These are phyloP conservation scores for Mycena vitilis DNA, from an alignment of 768 basidiomycete species.

Conservation along the genomic window DNA sequence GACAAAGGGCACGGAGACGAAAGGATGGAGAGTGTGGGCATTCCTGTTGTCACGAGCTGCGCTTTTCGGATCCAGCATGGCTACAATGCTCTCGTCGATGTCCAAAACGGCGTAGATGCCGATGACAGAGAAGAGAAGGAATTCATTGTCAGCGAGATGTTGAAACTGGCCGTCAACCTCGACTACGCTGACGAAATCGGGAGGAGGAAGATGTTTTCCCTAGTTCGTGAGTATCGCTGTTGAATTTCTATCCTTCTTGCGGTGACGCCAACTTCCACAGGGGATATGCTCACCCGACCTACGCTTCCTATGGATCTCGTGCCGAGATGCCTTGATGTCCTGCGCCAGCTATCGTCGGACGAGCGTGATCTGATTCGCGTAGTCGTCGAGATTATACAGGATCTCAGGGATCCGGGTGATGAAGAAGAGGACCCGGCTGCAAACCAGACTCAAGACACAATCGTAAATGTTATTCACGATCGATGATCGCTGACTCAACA, in stretches of 20 bases:
- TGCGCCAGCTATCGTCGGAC: slow-evolving; percentile 74
- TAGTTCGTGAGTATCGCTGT: slow-evolving; percentile 72
- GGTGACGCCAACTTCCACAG: slow-evolving; percentile 48
- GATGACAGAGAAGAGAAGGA: slow-evolving; percentile 63
- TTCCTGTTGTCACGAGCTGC: slow-evolving; percentile 88
- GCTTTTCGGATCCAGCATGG: slow-evolving; percentile 79
- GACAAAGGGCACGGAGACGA: slow-evolving; percentile 60
- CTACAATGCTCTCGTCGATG: slow-evolving; percentile 65
- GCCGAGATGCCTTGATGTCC: slow-evolving; percentile 83
- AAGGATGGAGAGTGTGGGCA: slow-evolving; percentile 68
- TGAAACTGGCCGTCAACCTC: slow-evolving; percentile 79
- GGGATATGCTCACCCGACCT: slow-evolving; percentile 84
- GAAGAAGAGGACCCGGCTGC: slow-evolving; percentile 54
- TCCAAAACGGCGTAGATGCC: slow-evolving; percentile 49
- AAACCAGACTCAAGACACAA: slow-evolving; percentile 30
- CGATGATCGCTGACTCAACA: background rate
- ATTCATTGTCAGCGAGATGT: slow-evolving; percentile 83
- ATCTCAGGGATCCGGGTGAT: slow-evolving; percentile 70
- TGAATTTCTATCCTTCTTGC: slow-evolving; percentile 8
- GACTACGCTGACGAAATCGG: slow-evolving; percentile 96
- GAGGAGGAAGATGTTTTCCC: slow-evolving; percentile 85
- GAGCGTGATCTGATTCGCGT: slow-evolving; percentile 90
- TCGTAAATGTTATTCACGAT: slow-evolving; percentile 28
- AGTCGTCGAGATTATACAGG: slow-evolving; percentile 89
- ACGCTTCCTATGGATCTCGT: slow-evolving; percentile 77